Base-by-base conservation (phyloP, 129 eudicot genomes). In the Lactuca sativa region DNA sequence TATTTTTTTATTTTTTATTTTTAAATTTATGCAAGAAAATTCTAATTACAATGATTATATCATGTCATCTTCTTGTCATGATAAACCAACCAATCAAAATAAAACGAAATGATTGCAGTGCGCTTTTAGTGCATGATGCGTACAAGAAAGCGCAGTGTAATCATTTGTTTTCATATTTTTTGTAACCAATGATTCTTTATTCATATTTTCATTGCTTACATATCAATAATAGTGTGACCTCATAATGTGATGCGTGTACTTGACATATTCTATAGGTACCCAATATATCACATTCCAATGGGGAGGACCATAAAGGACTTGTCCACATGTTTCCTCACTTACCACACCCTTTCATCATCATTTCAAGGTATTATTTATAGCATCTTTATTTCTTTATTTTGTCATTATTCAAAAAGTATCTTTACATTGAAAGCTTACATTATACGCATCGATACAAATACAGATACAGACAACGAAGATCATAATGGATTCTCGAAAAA, bases 231-330 rank as follows among this genome's bases (percentile, higher is more conserved):
- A 44, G 56, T 41, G n/a, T 31, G 53, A 71, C 31, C 61, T 44
- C 30, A 49, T 10, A 14, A 15, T 60, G 48, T 71, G 59, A 71
- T 5, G 33, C 44, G 70, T 66, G 56, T 72, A 76, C 65, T 72
- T 64, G 10, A 66, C 41, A 69, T 53, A 64, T 60, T 37, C 32
- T 65, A 25, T 25, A 92, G 96, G 98, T 92, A 92, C 76, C 98
- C 98, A n/a, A 92, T 92, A 47, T 92, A 92, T 74, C 98, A 89
- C 80, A 92, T 92, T 70, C 98, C 98, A 25, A 86, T 86, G 86
- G 96, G 95, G 40, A 82, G 92, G 84, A 92, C 98, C 43, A 85
- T 83, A 55, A 92, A 85, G 72, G 98, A 86, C 83, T 81, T 92
- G 85, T 86, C 93, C 57, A 79, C 98, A 62, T 85, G 98, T 84